Percentiles rank a stretch among this genome's conserved stretches.
Conservation (phyloP, 148 eudicot genomes). For the Arbutus unedo region DNA sequence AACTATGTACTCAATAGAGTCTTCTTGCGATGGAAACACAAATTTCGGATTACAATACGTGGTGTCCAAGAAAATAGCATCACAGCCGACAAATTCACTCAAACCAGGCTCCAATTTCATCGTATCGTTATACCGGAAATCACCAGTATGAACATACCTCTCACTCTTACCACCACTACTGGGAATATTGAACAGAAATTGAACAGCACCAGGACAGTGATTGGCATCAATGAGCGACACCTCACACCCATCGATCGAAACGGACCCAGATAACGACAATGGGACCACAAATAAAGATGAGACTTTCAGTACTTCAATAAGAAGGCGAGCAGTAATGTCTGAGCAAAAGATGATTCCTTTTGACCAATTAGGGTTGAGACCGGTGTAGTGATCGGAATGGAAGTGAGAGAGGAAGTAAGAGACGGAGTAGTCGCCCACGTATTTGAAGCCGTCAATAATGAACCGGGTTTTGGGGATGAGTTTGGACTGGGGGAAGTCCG, state of each 20-base stretch:
- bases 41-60: constrained; percentile 92
- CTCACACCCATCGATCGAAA: constrained; percentile 63
- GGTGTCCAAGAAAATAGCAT: constrained; percentile 82
- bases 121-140: constrained; percentile 61
- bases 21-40: constrained; percentile 77
- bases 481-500: constrained; percentile 62
- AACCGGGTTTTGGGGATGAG: constrained; percentile 83
- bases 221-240: constrained; percentile 76
- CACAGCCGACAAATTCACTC: constrained; percentile 67
- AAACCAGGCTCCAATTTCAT: constrained; percentile 54
- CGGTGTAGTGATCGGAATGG: constrained; percentile 93
- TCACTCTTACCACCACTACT: constrained; percentile 34
- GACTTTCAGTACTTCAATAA: constrained; percentile 44
- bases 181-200: constrained; percentile 67
- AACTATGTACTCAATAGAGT: constrained; percentile 80
- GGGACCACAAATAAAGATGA: constrained; percentile 29
- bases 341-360: constrained; percentile 79
- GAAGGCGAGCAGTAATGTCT: constrained; percentile 50
- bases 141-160: constrained; percentile 95
- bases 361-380: constrained; percentile 65
- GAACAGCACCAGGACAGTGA: constrained; percentile 98
- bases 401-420: constrained; percentile 94
- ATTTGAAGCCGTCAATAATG: constrained; percentile 74
- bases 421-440: constrained; percentile 58
- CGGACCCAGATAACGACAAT: constrained; percentile 37